Base-by-base conservation (phyloP, 176 grass and related monocot species). In the Saccharum spontaneum region DNA sequence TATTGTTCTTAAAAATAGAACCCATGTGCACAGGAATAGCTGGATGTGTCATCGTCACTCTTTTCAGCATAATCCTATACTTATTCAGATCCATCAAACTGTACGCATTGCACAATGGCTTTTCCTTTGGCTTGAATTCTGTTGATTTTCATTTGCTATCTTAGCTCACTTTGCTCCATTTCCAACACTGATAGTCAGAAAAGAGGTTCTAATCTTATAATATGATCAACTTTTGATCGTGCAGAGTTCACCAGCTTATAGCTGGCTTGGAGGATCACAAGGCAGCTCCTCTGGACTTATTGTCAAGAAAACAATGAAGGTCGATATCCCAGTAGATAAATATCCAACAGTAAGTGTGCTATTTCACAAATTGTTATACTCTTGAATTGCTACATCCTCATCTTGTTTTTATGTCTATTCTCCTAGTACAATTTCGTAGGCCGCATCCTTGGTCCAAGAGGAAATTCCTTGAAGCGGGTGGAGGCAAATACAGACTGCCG, bases 381-480 rank as follows among this genome's bases (percentile, higher is more conserved):
- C 38, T 54, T 61, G 62, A 34, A 76, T 73, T 79, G 61, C 11
- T 79, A 49, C 54, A 26, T 68, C 18, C 62, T 86, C 8, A 82
- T 85, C 67, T 11, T 59, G 26, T 13, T 76, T 84, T 14, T 59
- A 62, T 75, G 77, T 84, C 76, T 63, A 52, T 76, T 70, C 74
- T 78, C 61, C 55, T 55, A 98, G 96, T 98, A 89, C 91, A 98
- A 98, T 73, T 98, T 98, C 48, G 96, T 98, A 70, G 96, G 96
- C 1, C 91, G 91, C 79, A 94, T 98, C 83, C 88, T 98, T 81
- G 96, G 96, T 83, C 96, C 93, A 66, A 93, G 93, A 95, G 96
- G 96, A 54, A 94, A 95, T 93, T 98, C 96, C 55, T 85, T 98
- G 70, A 98, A 98, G 70, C 83, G 96, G 10, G 96, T 98, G 67